Conservation (phyloP, 257 asterid species). For the Gentiana dahurica region DNA sequence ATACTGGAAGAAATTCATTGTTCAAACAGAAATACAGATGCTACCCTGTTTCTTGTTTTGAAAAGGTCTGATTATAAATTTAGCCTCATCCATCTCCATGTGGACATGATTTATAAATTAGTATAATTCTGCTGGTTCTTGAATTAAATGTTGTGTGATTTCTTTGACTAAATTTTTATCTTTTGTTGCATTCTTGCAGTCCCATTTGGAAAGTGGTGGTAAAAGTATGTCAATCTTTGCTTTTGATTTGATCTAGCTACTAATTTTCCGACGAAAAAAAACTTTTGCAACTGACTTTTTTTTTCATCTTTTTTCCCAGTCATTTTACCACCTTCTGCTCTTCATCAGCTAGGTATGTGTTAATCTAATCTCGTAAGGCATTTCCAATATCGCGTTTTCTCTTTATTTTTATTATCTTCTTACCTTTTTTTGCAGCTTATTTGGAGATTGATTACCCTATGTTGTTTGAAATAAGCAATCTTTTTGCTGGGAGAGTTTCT, state of each 20-base stretch:
- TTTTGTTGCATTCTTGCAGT: slow-evolving; percentile 10
- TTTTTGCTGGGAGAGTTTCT: slow-evolving; percentile 10
- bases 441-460: slow-evolving; percentile 27
- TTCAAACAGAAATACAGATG: slow-evolving; percentile 22
- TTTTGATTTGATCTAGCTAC: background rate
- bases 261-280: background rate
- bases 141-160: background rate
- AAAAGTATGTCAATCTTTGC: slow-evolving; percentile 14
- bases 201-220: slow-evolving; percentile 28
- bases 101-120: background rate
- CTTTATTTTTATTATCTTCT: background rate
- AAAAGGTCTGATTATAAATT: slow-evolving; percentile 9
- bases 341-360: slow-evolving; percentile 25
- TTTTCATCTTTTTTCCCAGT: slow-evolving; percentile 11
- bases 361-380: background rate
- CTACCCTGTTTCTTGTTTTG: slow-evolving; percentile 25
- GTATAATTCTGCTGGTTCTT: background rate
- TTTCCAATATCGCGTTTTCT: too few species aligned
- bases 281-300: background rate
- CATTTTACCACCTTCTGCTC: slow-evolving; percentile 33
- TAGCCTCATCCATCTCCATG: background rate
- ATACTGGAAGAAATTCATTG: slow-evolving; percentile 9
- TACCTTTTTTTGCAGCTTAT: slow-evolving; percentile 13
- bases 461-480: slow-evolving; percentile 20
- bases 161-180: background rate